phyloP scores from a whole-genome alignment of 2,329 filamentous ascomycete species.

The Alternaria dauci region DNA sequence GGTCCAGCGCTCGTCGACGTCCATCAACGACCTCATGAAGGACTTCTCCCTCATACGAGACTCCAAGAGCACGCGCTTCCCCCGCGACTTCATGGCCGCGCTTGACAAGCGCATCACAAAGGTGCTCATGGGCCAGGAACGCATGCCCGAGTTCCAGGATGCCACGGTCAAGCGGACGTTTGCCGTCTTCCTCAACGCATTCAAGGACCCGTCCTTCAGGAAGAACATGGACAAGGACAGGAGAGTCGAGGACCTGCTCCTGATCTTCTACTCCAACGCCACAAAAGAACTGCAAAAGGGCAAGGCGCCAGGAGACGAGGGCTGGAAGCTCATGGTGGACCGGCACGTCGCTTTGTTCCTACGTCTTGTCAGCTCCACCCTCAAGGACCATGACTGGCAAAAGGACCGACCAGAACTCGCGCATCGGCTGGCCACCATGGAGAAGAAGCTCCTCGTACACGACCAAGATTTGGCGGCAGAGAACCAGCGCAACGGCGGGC shows the following conservation, averaged over 20 bases:
- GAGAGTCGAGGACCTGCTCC: constrained; percentile 87
- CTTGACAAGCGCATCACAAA: constrained; percentile 81
- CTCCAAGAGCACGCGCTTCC: constrained; percentile 74
- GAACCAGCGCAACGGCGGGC: constrained; percentile 64
- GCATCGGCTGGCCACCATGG: constrained; percentile 78
- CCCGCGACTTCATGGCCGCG: constrained; percentile 74
- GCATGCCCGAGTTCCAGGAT: constrained; percentile 87
- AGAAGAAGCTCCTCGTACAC: constrained; percentile 92
- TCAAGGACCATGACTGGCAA: constrained; percentile 85
- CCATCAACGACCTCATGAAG: constrained; percentile 83
- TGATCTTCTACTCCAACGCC: constrained; percentile 96
- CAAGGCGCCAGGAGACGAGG: constrained; percentile 79
- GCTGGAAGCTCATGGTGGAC: constrained; percentile 91
- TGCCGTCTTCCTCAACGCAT: constrained; percentile 90
- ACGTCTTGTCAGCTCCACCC: constrained; percentile 78
- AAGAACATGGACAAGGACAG: constrained; percentile 94
- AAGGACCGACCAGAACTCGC: constrained; percentile 86
- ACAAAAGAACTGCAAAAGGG: constrained; percentile 88
- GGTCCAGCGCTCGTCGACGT: constrained; percentile 73
- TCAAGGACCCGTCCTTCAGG: constrained; percentile 87
- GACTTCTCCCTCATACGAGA: constrained; percentile 77
- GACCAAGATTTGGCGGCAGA: constrained; percentile 84
- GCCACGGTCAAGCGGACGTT: constrained; percentile 92
- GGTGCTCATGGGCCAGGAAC: constrained; percentile 82
- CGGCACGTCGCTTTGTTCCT: constrained; percentile 95